Base-by-base conservation (phyloP, 1,139 yeast species). In the Blastobotrys illinoisensis region DNA sequence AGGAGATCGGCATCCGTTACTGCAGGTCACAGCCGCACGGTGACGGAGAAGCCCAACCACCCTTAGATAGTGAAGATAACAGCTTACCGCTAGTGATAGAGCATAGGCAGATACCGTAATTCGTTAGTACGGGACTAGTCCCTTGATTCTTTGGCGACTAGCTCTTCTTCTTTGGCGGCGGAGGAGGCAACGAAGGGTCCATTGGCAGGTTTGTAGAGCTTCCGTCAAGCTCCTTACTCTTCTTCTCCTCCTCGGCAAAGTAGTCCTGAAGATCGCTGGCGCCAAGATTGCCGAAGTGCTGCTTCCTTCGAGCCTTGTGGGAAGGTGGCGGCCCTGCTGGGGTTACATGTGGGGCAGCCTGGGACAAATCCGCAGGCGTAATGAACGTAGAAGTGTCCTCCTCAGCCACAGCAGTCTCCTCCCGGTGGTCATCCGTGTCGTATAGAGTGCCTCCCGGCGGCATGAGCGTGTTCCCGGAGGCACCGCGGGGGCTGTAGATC, bases 81-180 rank as follows among this genome's bases (percentile, higher is more conserved):
- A n/a, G n/a, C n/a, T n/a, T n/a, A n/a, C n/a, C n/a, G n/a, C n/a
- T n/a, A n/a, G n/a, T n/a, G n/a, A n/a, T n/a, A n/a, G n/a, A n/a
- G n/a, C n/a, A n/a, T n/a, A n/a, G n/a, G n/a, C n/a, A n/a, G n/a
- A n/a, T n/a, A n/a, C n/a, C n/a, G 4, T 6, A 26, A 26, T 11
- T 26, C 11, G 32, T 26, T 26, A 26, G 32, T 26, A 26, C 23
- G 32, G 32, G 32, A 26, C 32, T 26, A 11, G 32, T 26, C 32
- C 32, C 32, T 11, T 2, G 3, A 91, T 68, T 73, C 82, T 49
- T 75, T 79, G 67, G 73, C 74, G 56, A 74, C 82, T 57, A 88
- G 85, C 66, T 85, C 79, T 58, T 56, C 66, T 48, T 71, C 73
- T 16, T 65, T 72, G 56, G 61, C 65, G 62, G 68, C 63, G 57